Evolutionary conservation across 2,329 filamentous ascomycete species (phyloP).

Genomic region (Lachnellula cervina): DNA sequence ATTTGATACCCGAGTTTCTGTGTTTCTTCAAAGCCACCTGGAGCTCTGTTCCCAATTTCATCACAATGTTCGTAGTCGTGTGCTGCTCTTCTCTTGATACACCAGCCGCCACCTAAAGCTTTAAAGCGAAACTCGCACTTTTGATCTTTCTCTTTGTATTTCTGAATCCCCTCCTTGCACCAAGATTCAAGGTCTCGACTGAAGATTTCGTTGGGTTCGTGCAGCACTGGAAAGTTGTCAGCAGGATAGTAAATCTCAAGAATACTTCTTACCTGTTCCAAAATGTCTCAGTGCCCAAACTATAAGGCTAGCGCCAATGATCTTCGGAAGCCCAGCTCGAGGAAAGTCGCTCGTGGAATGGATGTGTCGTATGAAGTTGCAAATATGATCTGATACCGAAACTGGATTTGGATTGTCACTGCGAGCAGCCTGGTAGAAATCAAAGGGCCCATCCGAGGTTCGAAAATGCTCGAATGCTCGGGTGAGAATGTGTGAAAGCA

Average conservation of each 20-base stretch:
- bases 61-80: constrained; percentile 7
- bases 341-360: not conserved
- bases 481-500: constrained; percentile 17
- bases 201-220: constrained; percentile 7
- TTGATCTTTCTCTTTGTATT: constrained; percentile 2
- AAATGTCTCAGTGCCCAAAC: constrained; percentile 7
- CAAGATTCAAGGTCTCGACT: constrained; percentile 1
- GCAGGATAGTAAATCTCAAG: not conserved
- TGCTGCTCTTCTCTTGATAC: constrained; percentile 3
- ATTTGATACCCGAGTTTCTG: not conserved
- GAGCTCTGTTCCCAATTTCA: constrained; percentile 3
- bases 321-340: not conserved
- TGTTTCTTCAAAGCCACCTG: not conserved
- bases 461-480: constrained; percentile 18
- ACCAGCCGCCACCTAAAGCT: not conserved
- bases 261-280: not conserved
- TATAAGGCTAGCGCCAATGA: constrained; percentile 1
- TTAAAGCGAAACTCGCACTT: not conserved
- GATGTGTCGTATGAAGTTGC: constrained; percentile 17
- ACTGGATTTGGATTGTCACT: constrained; percentile 16
- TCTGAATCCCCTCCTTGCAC: constrained; percentile 3
- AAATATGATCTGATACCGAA: constrained; percentile 14
- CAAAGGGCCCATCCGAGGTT: constrained; percentile 16
- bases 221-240: not conserved
- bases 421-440: constrained; percentile 17